Conservation (phyloP, 257 asterid genomes). For the Thymus quinquecostatus region DNA sequence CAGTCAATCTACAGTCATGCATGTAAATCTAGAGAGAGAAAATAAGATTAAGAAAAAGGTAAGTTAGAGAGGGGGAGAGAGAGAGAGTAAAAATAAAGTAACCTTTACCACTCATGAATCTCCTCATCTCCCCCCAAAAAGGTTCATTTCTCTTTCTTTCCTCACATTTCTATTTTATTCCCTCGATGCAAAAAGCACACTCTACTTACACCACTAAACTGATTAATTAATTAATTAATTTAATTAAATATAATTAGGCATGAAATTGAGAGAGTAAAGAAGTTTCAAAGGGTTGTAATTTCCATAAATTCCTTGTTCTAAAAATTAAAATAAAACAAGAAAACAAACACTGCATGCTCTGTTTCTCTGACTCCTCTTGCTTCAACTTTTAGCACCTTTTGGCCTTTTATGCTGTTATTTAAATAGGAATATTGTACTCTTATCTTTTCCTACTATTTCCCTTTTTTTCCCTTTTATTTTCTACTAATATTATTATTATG, state of each 20-base stretch:
- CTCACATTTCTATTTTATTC: conserved; percentile 28
- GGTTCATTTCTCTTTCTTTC: conserved; percentile 53
- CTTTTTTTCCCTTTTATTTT: neutral
- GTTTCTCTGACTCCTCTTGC: conserved; percentile 39
- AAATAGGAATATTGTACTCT: conserved; percentile 27
- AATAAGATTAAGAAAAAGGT: neutral
- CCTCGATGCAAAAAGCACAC: conserved; percentile 38
- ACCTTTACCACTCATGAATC: conserved; percentile 62
- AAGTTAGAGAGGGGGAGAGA: conserved; percentile 20
- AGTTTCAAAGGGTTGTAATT: conserved; percentile 49
- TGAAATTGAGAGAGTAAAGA: conserved; percentile 48
- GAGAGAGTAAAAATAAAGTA: conserved; percentile 35
- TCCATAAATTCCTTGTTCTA: conserved; percentile 60
- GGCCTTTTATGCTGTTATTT: conserved; percentile 37
- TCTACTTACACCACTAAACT: conserved; percentile 18
- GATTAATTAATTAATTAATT: neutral
- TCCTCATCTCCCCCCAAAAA: conserved; percentile 60
- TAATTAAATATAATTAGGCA: neutral
- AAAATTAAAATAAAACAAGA: conserved; percentile 34
- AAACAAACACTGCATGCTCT: conserved; percentile 41
- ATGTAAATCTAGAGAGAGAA: conserved; percentile 21
- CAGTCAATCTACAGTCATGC: conserved; percentile 53
- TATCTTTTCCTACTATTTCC: neutral
- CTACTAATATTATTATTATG: conserved; percentile 13
- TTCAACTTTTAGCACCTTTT: conserved; percentile 38